Base-by-base conservation (phyloP, 805 yeast species). In the Metschnikowia continentalis region DNA sequence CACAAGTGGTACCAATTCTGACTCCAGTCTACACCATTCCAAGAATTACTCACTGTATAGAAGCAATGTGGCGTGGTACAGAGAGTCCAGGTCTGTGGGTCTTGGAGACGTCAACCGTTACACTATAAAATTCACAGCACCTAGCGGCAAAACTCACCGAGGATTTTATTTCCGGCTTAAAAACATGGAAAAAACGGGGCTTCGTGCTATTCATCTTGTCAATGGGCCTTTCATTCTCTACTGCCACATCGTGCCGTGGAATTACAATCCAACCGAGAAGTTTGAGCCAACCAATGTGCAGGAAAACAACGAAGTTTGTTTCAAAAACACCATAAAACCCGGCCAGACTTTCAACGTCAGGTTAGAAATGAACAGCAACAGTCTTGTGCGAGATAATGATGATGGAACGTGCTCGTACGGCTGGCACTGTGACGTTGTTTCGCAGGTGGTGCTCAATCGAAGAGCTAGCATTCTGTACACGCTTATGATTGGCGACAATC, bases 261-360 rank as follows among this genome's bases (percentile, higher is more conserved):
- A 67, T 47, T 74, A 68, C 53, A 50, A 66, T 42, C 69, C 65
- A 32, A 49, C 46, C 4, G 33, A 54, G 50, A 46, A 47, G 47
- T 71, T 71, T 45, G 36, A 23, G 48, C 70, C 72, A 14, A 60
- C 58, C 3, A 44, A 54, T 22, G 48, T 51, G 14, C 62, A 57
- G 23, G 30, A 17, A 6, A 62, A 63, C 40, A 55, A 58, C 35
- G 77, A 73, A 54, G 68, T 74, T 6, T 61, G 61, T 35, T 74
- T 70, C 57, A 62, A 64, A 26, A 72, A 73, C 53, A 66, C 70
- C 38, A 66, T 89, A 19, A 84, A 83, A 55, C 94, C 96, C 0
- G 88, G 86, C 22, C 86, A 83, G 58, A 73, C 82, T 6, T 86
- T 86, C 63, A 77, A 79, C 51, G 83, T 82, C 2, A 71, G 71